A percentile compares a stretch with the other conserved stretches of the same genome.
phyloP scores from a whole-genome alignment of 169 alveolate genomes.

The Plasmodium knowlesi region DNA sequence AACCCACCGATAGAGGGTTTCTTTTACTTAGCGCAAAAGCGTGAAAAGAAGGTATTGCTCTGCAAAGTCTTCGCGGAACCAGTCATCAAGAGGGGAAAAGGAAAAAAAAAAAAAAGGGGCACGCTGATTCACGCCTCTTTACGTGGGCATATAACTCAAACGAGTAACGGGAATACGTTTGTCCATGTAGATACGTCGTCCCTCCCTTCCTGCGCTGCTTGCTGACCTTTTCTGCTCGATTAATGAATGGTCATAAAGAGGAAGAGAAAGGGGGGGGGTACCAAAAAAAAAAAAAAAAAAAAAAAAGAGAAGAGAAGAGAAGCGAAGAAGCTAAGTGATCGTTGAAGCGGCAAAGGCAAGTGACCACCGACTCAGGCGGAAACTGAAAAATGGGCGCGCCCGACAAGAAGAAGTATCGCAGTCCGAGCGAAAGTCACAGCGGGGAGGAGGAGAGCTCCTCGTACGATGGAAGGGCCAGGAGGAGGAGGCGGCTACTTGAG shows the following conservation, averaged over 20 bases:
- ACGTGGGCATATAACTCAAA: not conserved
- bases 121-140: not conserved
- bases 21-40: not conserved
- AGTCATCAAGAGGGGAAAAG: not conserved
- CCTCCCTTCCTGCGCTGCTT: not conserved
- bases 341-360: not conserved
- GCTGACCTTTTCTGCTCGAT: not conserved
- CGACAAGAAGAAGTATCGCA: constrained; percentile 26
- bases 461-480: constrained; percentile 12
- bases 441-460: constrained; percentile 11
- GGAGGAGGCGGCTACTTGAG: not conserved
- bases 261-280: not conserved
- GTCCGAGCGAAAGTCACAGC: constrained; percentile 9
- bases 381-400: not conserved
- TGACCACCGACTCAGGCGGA: not conserved
- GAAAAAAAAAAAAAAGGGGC: not conserved
- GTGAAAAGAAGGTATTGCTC: not conserved
- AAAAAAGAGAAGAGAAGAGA: not conserved
- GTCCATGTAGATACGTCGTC: not conserved
- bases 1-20: not conserved
- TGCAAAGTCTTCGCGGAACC: not conserved
- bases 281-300: not conserved
- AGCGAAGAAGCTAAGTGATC: not conserved
- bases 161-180: not conserved
- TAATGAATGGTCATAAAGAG: not conserved